Base-by-base conservation (phyloP, 805 yeast species). In the Saccharomycopsis sp. region DNA sequence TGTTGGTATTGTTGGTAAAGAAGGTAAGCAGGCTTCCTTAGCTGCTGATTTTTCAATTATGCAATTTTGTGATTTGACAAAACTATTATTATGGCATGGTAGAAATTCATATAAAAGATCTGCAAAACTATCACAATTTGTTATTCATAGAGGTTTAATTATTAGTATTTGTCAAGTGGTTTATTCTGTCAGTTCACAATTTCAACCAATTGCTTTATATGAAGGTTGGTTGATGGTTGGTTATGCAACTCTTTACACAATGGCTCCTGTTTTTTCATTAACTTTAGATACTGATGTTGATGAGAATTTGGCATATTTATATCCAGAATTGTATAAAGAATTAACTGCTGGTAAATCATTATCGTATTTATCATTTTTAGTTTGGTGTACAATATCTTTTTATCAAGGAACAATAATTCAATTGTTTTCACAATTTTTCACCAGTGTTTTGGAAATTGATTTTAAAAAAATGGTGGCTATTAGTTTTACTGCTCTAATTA, bases 221-320 rank as follows among this genome's bases (percentile, higher is more conserved):
- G 89, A 92, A 57, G 99, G 99, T 2, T 89, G 94, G 80, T 67
- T 92, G 35, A 87, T 92, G 96, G 98, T 92, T 33, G 99, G 98
- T 2, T 92, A 92, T 60, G 94, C 97, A 2, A 92, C 99, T 0
- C 71, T 86, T 40, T 92, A 92, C 60, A 92, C 99, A 0, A 92
- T 92, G 99, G 87, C 89, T 42, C 99, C 99, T 0, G 97, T 92
- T 2, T 92, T 92, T 53, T 84, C 96, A 0, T 63, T 92, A 49
- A 95, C 94, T 0, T 69, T 86, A 35, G 97, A 92, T 57, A 76
- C 79, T 41, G 99, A 92, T 57, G 88, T 92, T 35, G 87, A 79
- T 52, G 96, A 87, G 56, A 80, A 78, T 39, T 71, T 92, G 48
- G 94, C 95, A 2, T 79, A 79, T 43, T 67, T 87, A 42, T 92